These are phyloP conservation scores for Hypoxylon cercidicola DNA, from an alignment of 495 filamentous ascomycete genomes.

Conservation along the genomic window DNA sequence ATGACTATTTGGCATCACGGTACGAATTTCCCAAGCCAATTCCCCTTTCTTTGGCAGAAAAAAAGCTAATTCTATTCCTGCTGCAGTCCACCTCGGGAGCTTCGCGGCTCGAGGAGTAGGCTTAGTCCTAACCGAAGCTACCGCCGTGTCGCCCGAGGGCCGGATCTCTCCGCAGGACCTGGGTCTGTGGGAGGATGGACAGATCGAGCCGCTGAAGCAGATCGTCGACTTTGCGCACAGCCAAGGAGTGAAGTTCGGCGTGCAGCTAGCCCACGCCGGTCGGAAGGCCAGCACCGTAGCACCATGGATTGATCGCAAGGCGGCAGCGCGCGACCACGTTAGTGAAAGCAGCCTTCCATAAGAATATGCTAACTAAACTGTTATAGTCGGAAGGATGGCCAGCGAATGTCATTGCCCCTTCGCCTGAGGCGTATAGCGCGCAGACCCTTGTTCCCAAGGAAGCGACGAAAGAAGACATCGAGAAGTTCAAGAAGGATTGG, in stretches of 20 bases:
- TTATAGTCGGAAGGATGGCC: constrained; percentile 65
- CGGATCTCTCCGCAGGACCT: constrained; percentile 78
- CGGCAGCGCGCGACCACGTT: constrained; percentile 58
- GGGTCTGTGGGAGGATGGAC: constrained; percentile 79
- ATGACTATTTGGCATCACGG: constrained; percentile 46
- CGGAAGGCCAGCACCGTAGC: constrained; percentile 77
- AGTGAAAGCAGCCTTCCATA: not conserved
- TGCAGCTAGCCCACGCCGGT: constrained; percentile 82
- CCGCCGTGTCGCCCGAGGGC: constrained; percentile 74
- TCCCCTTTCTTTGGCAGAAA: not conserved
- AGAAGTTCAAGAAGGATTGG: constrained; percentile 65
- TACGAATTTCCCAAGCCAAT: not conserved
- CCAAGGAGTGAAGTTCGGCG: constrained; percentile 74
- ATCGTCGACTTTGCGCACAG: constrained; percentile 76
- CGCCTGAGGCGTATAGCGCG: constrained; percentile 64
- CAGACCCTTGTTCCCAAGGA: constrained; percentile 62
- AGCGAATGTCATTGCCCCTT: constrained; percentile 64
- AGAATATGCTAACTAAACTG: constrained; percentile 4
- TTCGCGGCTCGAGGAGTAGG: constrained; percentile 74
- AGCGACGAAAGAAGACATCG: constrained; percentile 67
- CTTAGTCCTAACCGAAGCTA: constrained; percentile 77
- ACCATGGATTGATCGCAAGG: constrained; percentile 67
- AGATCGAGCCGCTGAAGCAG: constrained; percentile 69
- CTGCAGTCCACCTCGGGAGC: constrained; percentile 55
- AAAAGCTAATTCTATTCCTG: constrained; percentile 1